Base-by-base conservation (phyloP, 2,329 filamentous ascomycete species). In the Colletotrichum incanum region DNA sequence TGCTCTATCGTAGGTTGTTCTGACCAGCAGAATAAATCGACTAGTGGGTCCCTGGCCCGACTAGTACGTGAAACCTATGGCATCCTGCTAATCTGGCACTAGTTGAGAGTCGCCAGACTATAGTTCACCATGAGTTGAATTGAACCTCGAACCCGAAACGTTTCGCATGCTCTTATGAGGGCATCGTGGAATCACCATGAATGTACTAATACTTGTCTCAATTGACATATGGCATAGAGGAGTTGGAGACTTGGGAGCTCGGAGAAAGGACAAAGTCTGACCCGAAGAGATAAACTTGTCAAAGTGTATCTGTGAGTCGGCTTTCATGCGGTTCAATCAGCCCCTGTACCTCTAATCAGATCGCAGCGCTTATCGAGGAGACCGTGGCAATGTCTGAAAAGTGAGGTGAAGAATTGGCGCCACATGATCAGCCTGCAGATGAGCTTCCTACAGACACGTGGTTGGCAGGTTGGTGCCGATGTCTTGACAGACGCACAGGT, bases 401-500 rank as follows among this genome's bases (percentile, higher is more conserved):
- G 18, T 5, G 34, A 52, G 34, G 47, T 62, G 31, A 62, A 62
- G 60, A 52, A 50, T n/a, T 9, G 47, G 37, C 60, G 60, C 60
- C 60, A 52, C 31, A 41, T 63, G 60, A 63, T 52, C 31, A 52
- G 23, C 47, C 47, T 63, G 60, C 60, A 63, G 60, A 52, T 28
- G 60, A 31, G 47, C 47, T 37, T 41, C 34, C 37, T 41, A 34
- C 34, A 63, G n/a, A 41, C 60, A 63, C 60, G 60, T 63, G 60
- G 60, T 6, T n/a, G 12, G n/a, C 45, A 37, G 55, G 60, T 52
- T 63, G 43, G 34, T 23, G 54, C n/a, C 20, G 12, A 39, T 62
- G 59, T 50, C 45, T 61, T 62, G 60, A 63, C 47, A 41, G 47
- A 28, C 41, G 60, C 60, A 62, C 60, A 47, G 45, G 59, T 62